Percentiles rank a stretch among this genome's conserved stretches.
phyloP scores from a whole-genome alignment of 2,329 filamentous ascomycete genomes.

The Ustulina deusta region DNA sequence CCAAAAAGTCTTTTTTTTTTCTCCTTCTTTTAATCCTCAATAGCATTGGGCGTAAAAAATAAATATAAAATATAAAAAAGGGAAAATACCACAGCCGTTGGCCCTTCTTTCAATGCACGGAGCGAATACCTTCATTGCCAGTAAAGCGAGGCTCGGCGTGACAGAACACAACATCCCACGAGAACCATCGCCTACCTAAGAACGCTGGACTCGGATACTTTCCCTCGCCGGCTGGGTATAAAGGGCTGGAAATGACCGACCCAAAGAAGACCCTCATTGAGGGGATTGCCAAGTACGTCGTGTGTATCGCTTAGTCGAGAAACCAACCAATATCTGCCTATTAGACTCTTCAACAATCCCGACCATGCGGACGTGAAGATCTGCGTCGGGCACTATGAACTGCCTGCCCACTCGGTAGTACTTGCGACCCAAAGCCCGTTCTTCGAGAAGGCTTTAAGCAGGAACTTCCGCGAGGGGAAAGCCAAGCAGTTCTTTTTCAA shows the following conservation, averaged over 20 bases:
- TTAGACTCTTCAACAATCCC: slow-evolving; percentile 35
- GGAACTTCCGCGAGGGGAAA: slow-evolving; percentile 32
- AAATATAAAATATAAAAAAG: no score
- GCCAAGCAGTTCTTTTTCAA: slow-evolving; percentile 34
- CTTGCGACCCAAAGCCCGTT: slow-evolving; percentile 34
- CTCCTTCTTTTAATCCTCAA: not conserved
- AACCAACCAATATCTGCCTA: not conserved
- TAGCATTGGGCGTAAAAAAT: not conserved
- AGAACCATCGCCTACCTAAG: no score
- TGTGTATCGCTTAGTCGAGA: not conserved
- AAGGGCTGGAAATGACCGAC: slow-evolving; percentile 22
- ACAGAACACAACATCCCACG: no score
- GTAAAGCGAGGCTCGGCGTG: no score
- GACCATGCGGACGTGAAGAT: slow-evolving; percentile 36
- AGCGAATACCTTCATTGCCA: not conserved
- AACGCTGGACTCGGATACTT: no score
- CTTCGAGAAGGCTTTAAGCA: slow-evolving; percentile 32
- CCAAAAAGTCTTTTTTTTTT: not conserved
- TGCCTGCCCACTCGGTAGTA: slow-evolving; percentile 37
- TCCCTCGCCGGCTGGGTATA: not conserved
- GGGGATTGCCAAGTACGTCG: slow-evolving; percentile 34
- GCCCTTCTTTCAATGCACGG: not conserved
- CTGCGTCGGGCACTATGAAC: slow-evolving; percentile 26
- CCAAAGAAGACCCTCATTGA: slow-evolving; percentile 16
- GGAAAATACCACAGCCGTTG: not conserved